phyloP scores from a whole-genome alignment of 2,329 filamentous ascomycete species.

The Westerdykella ornata region DNA sequence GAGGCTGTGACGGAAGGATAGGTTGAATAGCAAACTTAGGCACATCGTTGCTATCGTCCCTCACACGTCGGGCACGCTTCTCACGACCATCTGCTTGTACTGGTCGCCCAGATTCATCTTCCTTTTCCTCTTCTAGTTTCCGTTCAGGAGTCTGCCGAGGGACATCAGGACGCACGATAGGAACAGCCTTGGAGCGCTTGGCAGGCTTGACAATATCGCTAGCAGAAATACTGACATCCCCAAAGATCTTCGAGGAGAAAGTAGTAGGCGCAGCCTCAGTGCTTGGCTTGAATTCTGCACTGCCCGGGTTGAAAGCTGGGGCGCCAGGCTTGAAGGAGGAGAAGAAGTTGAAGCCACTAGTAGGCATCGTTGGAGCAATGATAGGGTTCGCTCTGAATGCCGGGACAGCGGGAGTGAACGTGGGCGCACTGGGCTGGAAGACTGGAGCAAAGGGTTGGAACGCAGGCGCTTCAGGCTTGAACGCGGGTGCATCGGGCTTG shows the following conservation, averaged over 20 bases:
- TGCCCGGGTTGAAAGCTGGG: constrained; percentile 56
- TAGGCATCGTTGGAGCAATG: constrained; percentile 12
- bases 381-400: constrained; percentile 48
- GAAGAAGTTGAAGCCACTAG: constrained; percentile 55
- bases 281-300: constrained; percentile 17
- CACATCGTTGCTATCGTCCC: constrained; percentile 63
- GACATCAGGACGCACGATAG: constrained; percentile 62
- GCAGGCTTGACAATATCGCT: constrained; percentile 58
- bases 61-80: constrained; percentile 65
- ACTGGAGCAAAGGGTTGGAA: constrained; percentile 55
- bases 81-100: constrained; percentile 60
- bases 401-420: constrained; percentile 46
- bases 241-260: constrained; percentile 33
- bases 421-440: constrained; percentile 26
- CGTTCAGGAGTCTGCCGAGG: constrained; percentile 40
- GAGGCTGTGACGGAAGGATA: constrained; percentile 34
- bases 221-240: constrained; percentile 47
- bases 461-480: constrained; percentile 62
- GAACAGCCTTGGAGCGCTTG: constrained; percentile 75
- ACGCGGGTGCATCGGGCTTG: constrained; percentile 68
- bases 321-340: constrained; percentile 66
- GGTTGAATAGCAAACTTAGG: constrained; percentile 60
- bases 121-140: constrained; percentile 37
- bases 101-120: constrained; percentile 56
- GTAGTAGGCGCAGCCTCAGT: constrained; percentile 21